phyloP scores from a whole-genome alignment of 2,329 filamentous ascomycete species.

The Stachybotrys echinatus region DNA sequence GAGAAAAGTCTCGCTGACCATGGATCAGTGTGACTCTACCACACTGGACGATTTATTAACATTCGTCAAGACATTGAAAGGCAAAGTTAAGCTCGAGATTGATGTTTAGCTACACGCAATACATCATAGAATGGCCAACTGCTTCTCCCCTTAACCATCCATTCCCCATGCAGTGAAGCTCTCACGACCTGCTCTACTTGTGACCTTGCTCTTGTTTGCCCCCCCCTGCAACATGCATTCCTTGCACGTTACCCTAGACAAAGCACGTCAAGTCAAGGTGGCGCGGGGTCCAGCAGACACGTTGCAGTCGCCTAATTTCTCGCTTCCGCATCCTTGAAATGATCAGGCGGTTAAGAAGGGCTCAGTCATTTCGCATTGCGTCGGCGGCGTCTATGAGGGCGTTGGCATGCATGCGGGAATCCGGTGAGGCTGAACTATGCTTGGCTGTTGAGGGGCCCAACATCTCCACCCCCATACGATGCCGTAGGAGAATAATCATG shows the following conservation, averaged over 20 bases:
- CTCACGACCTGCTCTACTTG: too few relatives aligned
- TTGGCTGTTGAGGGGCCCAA: too few relatives aligned
- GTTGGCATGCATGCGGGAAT: neutral
- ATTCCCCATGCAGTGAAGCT: neutral
- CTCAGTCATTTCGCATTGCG: neutral
- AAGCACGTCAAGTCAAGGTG: too few relatives aligned
- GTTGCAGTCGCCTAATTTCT: neutral
- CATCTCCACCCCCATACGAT: neutral
- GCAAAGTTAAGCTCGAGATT: neutral
- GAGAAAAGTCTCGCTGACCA: neutral
- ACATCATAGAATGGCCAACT: neutral
- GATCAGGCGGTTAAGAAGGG: neutral
- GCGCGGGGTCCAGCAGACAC: too few relatives aligned
- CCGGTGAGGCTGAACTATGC: neutral
- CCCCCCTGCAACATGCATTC: too few relatives aligned
- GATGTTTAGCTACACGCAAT: neutral
- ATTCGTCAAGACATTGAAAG: constrained; percentile 1
- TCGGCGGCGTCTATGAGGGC: neutral
- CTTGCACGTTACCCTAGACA: too few relatives aligned
- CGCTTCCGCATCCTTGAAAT: neutral
- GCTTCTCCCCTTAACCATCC: neutral
- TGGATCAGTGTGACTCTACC: neutral
- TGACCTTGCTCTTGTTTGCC: too few relatives aligned
- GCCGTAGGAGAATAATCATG: too few relatives aligned
- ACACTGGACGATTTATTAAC: constrained; percentile 1